Evolutionary conservation across 2,329 filamentous ascomycete species (phyloP), one percentile per base, ranked within the genome.

Genomic region (Simplicillium aogashimaense): DNA sequence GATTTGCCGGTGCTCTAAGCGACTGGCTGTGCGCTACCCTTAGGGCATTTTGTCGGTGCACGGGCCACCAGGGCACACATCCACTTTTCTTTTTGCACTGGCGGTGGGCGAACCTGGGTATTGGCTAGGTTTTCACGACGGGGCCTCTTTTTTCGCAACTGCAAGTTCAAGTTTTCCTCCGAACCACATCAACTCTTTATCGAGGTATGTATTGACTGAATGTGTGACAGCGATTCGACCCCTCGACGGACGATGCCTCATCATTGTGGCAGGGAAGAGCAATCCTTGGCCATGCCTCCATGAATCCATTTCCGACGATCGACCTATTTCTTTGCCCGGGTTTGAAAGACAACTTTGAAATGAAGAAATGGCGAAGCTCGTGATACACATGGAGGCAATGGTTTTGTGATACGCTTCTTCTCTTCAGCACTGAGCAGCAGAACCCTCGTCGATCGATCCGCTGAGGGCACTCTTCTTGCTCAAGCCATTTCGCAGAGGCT

Each of bases 401-500:
- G 48, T 48, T 46, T 51, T 56, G 52, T 46, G 77, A 81, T 77
- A 81, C 77, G 70, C 73, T 69, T 70, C 66, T 74, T 70, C 70
- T 69, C 72, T 67, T 67, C 71, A 70, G 68, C 69, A 76, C 63
- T 70, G 77, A 76, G 78, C 77, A 71, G 77, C 71, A 80, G 78
- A 83, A 81, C 78, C 78, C 77, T 78, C 69, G 65, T 67, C 66
- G 64, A 61, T 58, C 52, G 51, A 60, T 50, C 59, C 55, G 55
- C 53, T 54, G 70, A 75, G 76, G 78, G 78, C 77, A 82, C 78
- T 82, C 78, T 81, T 70, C 74, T 72, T 65, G 77, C 76, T 80
- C 69, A 60, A 61, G 72, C 71, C 70, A 68, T 64, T 59, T 64
- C 36, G 37, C 36, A 33, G 72, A 73, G 74, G 74, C 77, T 81